These are phyloP conservation scores for Athelia sp. DNA, from an alignment of 1,284 basidiomycete genomes.

Conservation along the genomic window DNA sequence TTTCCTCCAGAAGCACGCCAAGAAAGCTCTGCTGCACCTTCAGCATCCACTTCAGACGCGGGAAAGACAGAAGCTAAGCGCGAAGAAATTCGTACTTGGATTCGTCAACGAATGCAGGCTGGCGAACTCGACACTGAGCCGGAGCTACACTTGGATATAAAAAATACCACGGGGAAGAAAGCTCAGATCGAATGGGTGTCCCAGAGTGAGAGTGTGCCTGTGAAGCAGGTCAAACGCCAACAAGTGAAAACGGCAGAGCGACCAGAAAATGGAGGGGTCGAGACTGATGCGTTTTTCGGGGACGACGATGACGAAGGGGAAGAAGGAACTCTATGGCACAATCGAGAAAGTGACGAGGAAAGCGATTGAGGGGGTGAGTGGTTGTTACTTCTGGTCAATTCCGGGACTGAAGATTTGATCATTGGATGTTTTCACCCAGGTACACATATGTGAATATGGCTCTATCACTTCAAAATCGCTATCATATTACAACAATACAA, in stretches of 20 bases:
- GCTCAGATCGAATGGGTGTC: constrained; percentile 10
- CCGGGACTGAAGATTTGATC: no score
- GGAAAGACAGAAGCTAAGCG: constrained; percentile 40
- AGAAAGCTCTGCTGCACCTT: constrained; percentile 19
- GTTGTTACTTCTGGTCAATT: no score
- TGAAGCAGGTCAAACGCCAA: constrained; percentile 4
- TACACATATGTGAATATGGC: no score
- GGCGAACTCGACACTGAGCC: constrained; percentile 61
- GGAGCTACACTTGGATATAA: constrained; percentile 37
- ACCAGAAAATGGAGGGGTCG: constrained; percentile 11
- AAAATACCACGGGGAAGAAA: constrained; percentile 3
- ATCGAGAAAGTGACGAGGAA: neutral
- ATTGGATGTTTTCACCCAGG: no score
- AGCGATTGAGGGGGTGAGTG: no score
- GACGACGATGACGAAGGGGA: constrained; percentile 22
- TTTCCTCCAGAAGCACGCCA: constrained; percentile 65
- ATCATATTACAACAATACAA: neutral
- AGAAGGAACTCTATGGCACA: neutral
- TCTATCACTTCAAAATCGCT: no score
- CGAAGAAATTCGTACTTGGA: constrained; percentile 59
- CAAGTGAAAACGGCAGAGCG: constrained; percentile 1
- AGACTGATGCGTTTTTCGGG: constrained; percentile 46
- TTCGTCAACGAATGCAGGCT: constrained; percentile 57
- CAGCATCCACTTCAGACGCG: constrained; percentile 8
- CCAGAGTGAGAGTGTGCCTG: constrained; percentile 12